phyloP scores from a whole-genome alignment of 768 basidiomycete species.

The Pleurotus djamor region DNA sequence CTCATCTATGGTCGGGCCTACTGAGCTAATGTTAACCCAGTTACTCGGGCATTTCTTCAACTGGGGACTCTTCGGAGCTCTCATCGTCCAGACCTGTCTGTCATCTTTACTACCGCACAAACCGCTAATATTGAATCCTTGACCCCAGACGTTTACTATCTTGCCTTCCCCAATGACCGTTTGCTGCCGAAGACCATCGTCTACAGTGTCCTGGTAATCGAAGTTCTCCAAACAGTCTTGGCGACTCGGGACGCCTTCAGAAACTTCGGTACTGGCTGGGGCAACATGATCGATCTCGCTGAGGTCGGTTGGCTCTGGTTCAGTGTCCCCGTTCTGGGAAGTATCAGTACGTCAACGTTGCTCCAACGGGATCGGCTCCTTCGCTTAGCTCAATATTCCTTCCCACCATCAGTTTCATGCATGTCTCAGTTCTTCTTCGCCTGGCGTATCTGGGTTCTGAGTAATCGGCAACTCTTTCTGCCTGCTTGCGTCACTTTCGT shows the following conservation, averaged over 20 bases:
- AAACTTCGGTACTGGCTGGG: conserved; percentile 21
- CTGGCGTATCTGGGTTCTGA: conserved; percentile 15
- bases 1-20: too few species aligned
- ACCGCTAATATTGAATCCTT: not conserved
- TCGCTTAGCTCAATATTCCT: not conserved
- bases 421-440: conserved; percentile 17
- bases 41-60: conserved; percentile 16
- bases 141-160: conserved; percentile 21
- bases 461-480: conserved; percentile 1
- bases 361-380: not conserved
- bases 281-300: conserved; percentile 17
- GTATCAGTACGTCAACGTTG: conserved; percentile 19
- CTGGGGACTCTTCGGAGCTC: conserved; percentile 15
- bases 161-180: conserved; percentile 23
- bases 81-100: conserved; percentile 22
- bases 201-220: conserved; percentile 12
- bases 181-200: conserved; percentile 18
- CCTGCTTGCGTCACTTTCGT: conserved; percentile 7
- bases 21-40: too few species aligned
- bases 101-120: not conserved
- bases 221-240: conserved; percentile 18
- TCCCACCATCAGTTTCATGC: conserved; percentile 14
- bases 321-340: conserved; percentile 19
- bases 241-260: conserved; percentile 19
- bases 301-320: conserved; percentile 19